Conservation (phyloP, 805 yeast species). For the Isabelozyma pseudorhagii region DNA sequence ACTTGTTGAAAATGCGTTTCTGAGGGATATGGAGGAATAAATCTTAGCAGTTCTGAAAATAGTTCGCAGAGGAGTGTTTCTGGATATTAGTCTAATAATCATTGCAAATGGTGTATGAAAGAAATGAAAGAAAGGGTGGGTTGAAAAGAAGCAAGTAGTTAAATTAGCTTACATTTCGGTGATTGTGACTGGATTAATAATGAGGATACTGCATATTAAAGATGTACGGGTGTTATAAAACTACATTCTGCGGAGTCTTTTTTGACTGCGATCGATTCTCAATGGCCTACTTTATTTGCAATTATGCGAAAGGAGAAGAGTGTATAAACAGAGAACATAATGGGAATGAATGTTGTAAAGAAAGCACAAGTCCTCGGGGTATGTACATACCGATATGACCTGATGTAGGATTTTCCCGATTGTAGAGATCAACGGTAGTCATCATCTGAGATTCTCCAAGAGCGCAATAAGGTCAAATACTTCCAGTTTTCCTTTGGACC, state of each 20-base stretch:
- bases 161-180: background rate
- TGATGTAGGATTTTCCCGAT: no score
- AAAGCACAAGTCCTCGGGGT: no score
- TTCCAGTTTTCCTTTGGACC: conserved; percentile 39
- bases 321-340: background rate
- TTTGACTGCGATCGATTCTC: no score
- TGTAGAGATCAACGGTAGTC: conserved; percentile 15
- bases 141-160: background rate
- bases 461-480: conserved; percentile 34
- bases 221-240: background rate
- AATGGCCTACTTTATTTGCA: no score
- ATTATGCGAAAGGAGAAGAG: background rate
- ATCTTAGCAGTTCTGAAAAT: background rate
- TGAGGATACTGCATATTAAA: background rate
- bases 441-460: conserved; percentile 43
- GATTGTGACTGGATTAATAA: background rate
- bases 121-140: background rate
- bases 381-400: no score
- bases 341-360: no score
- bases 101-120: background rate
- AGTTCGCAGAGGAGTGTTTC: background rate
- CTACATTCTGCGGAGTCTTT: no score
- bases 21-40: background rate
- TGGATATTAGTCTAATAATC: background rate
- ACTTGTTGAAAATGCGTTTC: conserved; percentile 2